Evolutionary conservation across 495 filamentous ascomycete genomes (phyloP), one percentile per base, ranked within the genome.

Genomic region (Hyphodiscus hymeniophilus): DNA sequence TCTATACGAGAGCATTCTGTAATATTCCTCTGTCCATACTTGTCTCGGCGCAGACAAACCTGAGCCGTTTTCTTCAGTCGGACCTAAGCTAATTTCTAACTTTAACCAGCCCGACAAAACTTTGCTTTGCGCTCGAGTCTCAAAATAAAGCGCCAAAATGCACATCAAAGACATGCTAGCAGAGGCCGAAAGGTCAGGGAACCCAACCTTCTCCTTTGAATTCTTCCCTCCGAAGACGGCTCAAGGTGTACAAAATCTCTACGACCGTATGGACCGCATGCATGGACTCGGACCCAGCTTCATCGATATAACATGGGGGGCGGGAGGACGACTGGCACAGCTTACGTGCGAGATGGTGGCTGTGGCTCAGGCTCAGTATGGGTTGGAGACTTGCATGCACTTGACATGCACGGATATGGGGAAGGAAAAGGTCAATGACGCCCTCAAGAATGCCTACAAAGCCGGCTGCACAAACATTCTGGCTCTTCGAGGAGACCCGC

Each of bases 161-260:
- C 94, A 97, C 73, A 90, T 99, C 74, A 84, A 77, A 46, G 84
- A 94, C 52, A 96, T 95, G 76, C 73, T 99, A 54, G 76, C 84
- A 52, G 86, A 91, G 59, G 84, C 87, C 69, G 75, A 87, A 58
- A 66, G 63, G 69, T 76, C 82, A 50, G 78, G 79, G 61, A 76
- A 80, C 54, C 82, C 89, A 39, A 87, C 85, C 45, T 95, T 96
- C 75, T 97, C 94, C 23, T 99, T 99, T 65, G 94, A 99, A 69
- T 99, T 95, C 74, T 99, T 97, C 68, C 91, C 94, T 38, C 94
- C 94, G n/a, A 99, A 99, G 70, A 99, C 94, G 0, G 91, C 92
- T 1, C 85, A 89, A 74, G 94, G 94, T 76, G 91, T 99, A 7
- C 94, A 97, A 72, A 99, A 99, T 63, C 80, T 99, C 46, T 99